Conservation (phyloP, 805 yeast species). For the Wickerhamomyces tratensis region DNA sequence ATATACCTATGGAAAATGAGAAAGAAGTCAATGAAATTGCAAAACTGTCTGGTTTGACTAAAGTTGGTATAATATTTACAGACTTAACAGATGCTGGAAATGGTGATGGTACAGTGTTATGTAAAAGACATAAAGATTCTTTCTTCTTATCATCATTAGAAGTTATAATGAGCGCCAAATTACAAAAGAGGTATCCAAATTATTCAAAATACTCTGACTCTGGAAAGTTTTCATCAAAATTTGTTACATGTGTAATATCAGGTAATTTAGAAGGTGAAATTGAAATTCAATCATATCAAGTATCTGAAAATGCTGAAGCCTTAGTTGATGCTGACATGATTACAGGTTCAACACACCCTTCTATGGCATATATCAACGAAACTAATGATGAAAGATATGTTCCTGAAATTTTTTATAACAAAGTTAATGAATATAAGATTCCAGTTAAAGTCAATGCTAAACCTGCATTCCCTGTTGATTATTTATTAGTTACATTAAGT, state of each 20-base stretch:
- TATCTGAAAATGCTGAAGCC: conserved; percentile 79
- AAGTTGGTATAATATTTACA: conserved; percentile 81
- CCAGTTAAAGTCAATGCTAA: conserved; percentile 83
- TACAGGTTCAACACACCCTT: conserved; percentile 84
- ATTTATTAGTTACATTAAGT: conserved; percentile 72
- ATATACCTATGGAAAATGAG: conserved; percentile 41
- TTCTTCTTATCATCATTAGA: conserved; percentile 88
- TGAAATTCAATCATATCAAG: conserved; percentile 87
- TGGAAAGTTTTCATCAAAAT: conserved; percentile 74
- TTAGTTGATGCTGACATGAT: conserved; percentile 79
- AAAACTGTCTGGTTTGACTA: conserved; percentile 45
- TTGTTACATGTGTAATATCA: conserved; percentile 85
- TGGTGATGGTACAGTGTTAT: conserved; percentile 81
- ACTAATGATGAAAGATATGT: conserved; percentile 73
- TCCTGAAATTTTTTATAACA: conserved; percentile 86
- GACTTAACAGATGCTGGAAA: conserved; percentile 83
- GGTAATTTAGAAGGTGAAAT: conserved; percentile 88
- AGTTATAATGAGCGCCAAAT: conserved; percentile 68
- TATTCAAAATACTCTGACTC: conserved; percentile 50
- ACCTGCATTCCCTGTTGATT: conserved; percentile 92
- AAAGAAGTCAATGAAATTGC: conserved; percentile 45
- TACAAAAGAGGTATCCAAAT: conserved; percentile 62
- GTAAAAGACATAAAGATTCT: conserved; percentile 88
- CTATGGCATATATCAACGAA: conserved; percentile 70
- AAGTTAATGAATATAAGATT: conserved; percentile 78